Evolutionary conservation across 2,329 filamentous ascomycete species (phyloP).

Genomic region (Pyricularia sp.): DNA sequence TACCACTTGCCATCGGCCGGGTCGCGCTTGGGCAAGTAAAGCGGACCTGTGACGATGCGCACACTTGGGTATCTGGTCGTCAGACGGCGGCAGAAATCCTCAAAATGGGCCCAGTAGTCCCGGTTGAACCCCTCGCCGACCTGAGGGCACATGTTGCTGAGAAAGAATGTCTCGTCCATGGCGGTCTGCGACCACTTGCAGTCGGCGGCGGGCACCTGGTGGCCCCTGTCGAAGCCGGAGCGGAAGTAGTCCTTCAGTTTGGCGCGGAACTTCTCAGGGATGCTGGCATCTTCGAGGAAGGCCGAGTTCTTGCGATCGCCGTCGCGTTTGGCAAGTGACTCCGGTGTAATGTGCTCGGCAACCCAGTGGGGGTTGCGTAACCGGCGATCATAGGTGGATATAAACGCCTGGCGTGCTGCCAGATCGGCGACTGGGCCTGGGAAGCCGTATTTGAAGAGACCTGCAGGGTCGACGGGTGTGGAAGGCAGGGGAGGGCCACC

Average conservation of each 20-base stretch:
- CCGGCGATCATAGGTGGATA: constrained; percentile 84
- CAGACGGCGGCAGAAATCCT: constrained; percentile 87
- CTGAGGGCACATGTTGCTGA: constrained; percentile 97
- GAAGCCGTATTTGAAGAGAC: constrained; percentile 81
- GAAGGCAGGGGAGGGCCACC: constrained; percentile 21
- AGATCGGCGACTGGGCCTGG: constrained; percentile 84
- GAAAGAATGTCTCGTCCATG: constrained; percentile 90
- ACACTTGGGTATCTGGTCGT: constrained; percentile 77
- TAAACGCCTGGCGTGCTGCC: constrained; percentile 63
- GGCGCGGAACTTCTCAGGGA: constrained; percentile 82
- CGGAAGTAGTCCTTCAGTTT: constrained; percentile 91
- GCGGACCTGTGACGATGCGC: constrained; percentile 81
- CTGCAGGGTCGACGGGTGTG: constrained; percentile 59
- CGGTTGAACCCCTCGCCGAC: constrained; percentile 97
- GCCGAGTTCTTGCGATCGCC: constrained; percentile 76
- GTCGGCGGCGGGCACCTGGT: constrained; percentile 95
- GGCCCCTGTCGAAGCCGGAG: constrained; percentile 88
- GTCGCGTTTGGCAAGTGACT: constrained; percentile 63
- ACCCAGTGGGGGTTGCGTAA: constrained; percentile 92
- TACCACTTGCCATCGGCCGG: constrained; percentile 85
- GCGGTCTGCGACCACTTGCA: constrained; percentile 90
- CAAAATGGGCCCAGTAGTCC: constrained; percentile 98
- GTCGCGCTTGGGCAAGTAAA: constrained; percentile 84
- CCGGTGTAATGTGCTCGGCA: constrained; percentile 88
- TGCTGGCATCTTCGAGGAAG: constrained; percentile 71